Evolutionary conservation across 768 basidiomycete genomes (phyloP), one percentile per base, ranked within the genome.

Genomic region (Naematelia encephala): DNA sequence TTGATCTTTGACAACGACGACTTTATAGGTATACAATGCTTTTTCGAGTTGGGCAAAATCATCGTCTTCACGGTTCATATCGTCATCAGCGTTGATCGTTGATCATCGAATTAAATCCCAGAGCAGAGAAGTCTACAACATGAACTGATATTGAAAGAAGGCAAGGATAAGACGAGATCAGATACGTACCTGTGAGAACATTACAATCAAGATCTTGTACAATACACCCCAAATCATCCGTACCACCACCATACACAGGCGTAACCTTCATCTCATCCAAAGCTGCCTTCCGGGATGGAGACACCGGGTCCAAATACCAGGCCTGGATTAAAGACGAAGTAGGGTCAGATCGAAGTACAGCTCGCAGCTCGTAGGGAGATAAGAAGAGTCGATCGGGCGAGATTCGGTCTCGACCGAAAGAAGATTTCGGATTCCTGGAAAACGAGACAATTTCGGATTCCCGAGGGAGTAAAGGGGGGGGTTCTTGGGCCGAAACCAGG

Each of bases 1-100:
- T 27, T 54, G 53, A 13, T 26, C 42, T 13, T 23, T 10, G 16
- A 54, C 43, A 29, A 44, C 53, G n/a, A 54, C 53, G 10, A 54
- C 53, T 42, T 42, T 21, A 21, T 54, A 27, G 4, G 22, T 30
- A 27, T 54, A 54, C 25, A 54, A 21, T 23, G 53, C 53, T 19
- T 54, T 23, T 21, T 54, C 30, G 5, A 54, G 21, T 29, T 25
- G 29, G 2, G 34, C 39, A 44, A 54, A 54, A 3, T 54, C 53
- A 13, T 10, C 53, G 26, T 54, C 53, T 54, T 8, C 34, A 39
- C n/a, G n/a, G n/a, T n/a, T n/a, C n/a, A n/a, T n/a, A n/a, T n/a
- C n/a, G n/a, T n/a, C n/a, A n/a, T n/a, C n/a, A n/a, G n/a, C n/a
- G n/a, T n/a, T n/a, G n/a, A n/a, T n/a, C n/a, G n/a, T n/a, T n/a